phyloP scores from a whole-genome alignment of 306 rosid species.

The Lathyrus sativus region DNA sequence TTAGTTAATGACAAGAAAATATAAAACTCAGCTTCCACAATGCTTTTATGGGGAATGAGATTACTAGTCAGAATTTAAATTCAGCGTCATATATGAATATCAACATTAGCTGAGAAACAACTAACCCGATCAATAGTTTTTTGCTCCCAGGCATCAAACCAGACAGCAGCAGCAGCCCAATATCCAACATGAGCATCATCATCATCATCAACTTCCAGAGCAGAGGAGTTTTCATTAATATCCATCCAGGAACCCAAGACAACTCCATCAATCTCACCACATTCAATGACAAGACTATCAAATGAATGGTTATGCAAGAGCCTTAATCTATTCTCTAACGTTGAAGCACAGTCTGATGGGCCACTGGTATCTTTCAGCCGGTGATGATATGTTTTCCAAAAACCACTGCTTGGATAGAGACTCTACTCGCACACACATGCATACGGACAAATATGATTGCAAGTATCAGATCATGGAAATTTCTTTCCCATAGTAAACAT shows the following conservation, averaged over 20 bases:
- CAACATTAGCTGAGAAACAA: constrained; percentile 35
- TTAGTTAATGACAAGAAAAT: constrained; percentile 26
- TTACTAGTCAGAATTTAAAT: constrained; percentile 9
- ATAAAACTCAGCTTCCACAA: background rate
- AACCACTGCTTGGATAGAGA: constrained; percentile 87
- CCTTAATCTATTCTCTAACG: constrained; percentile 50
- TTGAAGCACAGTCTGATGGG: constrained; percentile 57
- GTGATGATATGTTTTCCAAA: constrained; percentile 80
- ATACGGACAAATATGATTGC: constrained; percentile 37
- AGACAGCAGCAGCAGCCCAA: constrained; percentile 90
- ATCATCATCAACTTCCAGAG: constrained; percentile 53
- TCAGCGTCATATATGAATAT: constrained; percentile 19
- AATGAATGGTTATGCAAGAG: constrained; percentile 57
- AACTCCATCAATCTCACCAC: constrained; percentile 90
- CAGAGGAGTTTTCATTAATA: constrained; percentile 55
- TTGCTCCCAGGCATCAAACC: constrained; percentile 91
- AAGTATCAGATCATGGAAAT: constrained; percentile 46
- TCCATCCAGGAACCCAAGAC: constrained; percentile 79
- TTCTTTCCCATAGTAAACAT: constrained; percentile 30
- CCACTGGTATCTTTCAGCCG: constrained; percentile 54
- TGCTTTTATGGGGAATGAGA: background rate
- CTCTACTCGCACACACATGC: constrained; percentile 65
- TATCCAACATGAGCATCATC: constrained; percentile 69
- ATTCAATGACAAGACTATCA: constrained; percentile 62
- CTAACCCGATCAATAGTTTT: constrained; percentile 91